These are phyloP conservation scores for Alternaria angustiovoidea DNA, from an alignment of 2,329 filamentous ascomycete genomes.

Conservation along the genomic window DNA sequence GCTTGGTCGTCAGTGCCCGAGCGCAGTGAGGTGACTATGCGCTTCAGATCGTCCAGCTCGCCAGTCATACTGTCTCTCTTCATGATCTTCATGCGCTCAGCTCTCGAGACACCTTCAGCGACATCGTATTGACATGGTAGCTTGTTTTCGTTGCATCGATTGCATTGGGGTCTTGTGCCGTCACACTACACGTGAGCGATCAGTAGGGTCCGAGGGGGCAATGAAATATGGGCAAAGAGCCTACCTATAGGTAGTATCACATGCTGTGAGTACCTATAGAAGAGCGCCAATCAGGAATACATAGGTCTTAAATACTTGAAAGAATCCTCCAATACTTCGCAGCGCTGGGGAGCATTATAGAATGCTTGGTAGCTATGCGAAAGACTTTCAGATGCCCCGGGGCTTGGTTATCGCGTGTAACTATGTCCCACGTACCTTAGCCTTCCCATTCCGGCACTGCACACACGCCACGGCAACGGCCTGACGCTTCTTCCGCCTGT, in stretches of 20 bases:
- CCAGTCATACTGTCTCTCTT: conserved; percentile 30
- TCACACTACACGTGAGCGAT: conserved; percentile 27
- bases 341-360: background rate
- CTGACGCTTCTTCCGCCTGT: conserved; percentile 28
- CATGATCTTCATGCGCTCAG: conserved; percentile 36
- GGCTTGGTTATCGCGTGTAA: conserved; percentile 6
- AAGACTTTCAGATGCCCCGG: background rate
- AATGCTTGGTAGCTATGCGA: background rate
- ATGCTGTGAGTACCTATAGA: conserved; percentile 15
- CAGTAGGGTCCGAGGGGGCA: background rate
- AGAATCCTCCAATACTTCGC: background rate
- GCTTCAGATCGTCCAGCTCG: conserved; percentile 32
- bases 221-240: background rate
- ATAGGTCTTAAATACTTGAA: background rate
- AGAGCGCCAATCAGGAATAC: conserved; percentile 5
- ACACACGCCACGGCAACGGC: conserved; percentile 35
- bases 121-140: conserved; percentile 35
- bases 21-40: conserved; percentile 28
- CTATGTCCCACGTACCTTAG: conserved; percentile 28
- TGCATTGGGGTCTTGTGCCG: conserved; percentile 31
- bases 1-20: conserved; percentile 33
- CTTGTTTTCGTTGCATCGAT: conserved; percentile 30
- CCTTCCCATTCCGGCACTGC: conserved; percentile 34
- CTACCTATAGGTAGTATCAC: conserved; percentile 18
- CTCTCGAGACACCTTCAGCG: conserved; percentile 33